phyloP scores from a whole-genome alignment of 768 basidiomycete genomes.

The Vishniacozyma victoriae region DNA sequence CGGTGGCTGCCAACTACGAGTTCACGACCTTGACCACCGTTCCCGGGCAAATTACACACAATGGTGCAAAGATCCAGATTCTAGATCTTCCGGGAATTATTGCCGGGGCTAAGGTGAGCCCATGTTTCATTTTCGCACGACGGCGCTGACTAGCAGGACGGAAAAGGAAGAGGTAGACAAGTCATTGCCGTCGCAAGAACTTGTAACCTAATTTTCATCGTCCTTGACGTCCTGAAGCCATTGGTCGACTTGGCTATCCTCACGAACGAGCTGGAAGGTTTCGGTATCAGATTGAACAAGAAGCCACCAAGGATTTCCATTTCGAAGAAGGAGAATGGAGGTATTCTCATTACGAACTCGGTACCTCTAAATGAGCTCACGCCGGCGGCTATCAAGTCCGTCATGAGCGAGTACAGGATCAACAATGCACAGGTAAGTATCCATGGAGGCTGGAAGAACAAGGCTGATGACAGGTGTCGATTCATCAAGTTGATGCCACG shows the following conservation, averaged over 20 bases:
- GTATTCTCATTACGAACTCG: conserved; percentile 87
- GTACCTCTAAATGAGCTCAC: conserved; percentile 94
- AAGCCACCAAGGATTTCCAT: conserved; percentile 76
- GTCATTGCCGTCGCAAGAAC: conserved; percentile 76
- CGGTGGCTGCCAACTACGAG: conserved; percentile 91
- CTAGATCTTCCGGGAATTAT: conserved; percentile 71
- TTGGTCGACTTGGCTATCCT: conserved; percentile 85
- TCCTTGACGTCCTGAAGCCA: conserved; percentile 97
- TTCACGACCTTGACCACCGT: conserved; percentile 96
- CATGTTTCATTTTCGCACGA: not conserved
- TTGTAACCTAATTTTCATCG: conserved; percentile 97
- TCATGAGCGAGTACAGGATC: conserved; percentile 80
- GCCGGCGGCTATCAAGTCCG: conserved; percentile 90
- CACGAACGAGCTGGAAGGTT: conserved; percentile 91
- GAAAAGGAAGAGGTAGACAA: conserved; percentile 92
- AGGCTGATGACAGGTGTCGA: too few relatives aligned
- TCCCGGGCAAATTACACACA: conserved; percentile 87
- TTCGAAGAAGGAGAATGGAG: conserved; percentile 63
- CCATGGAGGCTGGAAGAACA: too few relatives aligned
- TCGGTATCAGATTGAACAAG: conserved; percentile 94
- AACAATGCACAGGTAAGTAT: conserved; percentile 88
- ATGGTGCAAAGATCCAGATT: conserved; percentile 94
- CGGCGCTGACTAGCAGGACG: conserved; percentile 55
- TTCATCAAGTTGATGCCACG: conserved; percentile 84
- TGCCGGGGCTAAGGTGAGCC: not conserved